These are phyloP conservation scores for Diaporthe longicolla DNA, from an alignment of 2,329 filamentous ascomycete genomes.

Conservation along the genomic window DNA sequence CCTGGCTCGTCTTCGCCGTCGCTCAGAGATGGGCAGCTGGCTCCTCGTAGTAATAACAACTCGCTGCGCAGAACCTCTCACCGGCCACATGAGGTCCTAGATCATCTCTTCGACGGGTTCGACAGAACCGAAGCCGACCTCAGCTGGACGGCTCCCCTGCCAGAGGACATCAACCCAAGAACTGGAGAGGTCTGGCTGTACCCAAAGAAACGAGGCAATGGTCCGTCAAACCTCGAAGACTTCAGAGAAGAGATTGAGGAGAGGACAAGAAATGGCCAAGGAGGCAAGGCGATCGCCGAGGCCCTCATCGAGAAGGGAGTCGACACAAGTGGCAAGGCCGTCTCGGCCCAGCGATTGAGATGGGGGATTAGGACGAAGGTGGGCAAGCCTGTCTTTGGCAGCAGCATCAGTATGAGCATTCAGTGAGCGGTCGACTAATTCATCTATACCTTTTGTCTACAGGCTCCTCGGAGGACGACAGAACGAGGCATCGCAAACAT, in stretches of 20 bases:
- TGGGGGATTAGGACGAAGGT: slow-evolving; percentile 38
- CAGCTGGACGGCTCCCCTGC: slow-evolving; percentile 19
- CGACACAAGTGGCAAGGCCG: slow-evolving; percentile 36
- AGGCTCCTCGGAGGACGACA: slow-evolving; percentile 35
- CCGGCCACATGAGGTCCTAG: neutral
- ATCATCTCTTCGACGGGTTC: slow-evolving; percentile 12
- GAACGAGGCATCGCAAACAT: slow-evolving; percentile 41
- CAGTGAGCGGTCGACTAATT: neutral
- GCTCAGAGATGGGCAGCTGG: slow-evolving; percentile 15
- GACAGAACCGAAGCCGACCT: slow-evolving; percentile 35
- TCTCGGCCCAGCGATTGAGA: slow-evolving; percentile 36
- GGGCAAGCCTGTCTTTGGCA: neutral
- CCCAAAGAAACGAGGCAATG: slow-evolving; percentile 28
- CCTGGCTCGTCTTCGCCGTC: neutral
- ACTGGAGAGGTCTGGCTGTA: slow-evolving; percentile 34
- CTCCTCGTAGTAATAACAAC: too few species aligned
- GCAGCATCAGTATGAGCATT: too few species aligned
- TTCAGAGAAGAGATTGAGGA: slow-evolving; percentile 38
- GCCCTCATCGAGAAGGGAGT: slow-evolving; percentile 34
- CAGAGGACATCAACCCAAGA: slow-evolving; percentile 26
- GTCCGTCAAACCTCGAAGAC: slow-evolving; percentile 31
- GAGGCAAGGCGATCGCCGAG: slow-evolving; percentile 36
- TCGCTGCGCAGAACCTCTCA: too few species aligned
- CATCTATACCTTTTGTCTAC: too few species aligned
- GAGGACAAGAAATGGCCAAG: slow-evolving; percentile 36